phyloP scores from a whole-genome alignment of 257 asterid genomes.

The Solanum chilense region DNA sequence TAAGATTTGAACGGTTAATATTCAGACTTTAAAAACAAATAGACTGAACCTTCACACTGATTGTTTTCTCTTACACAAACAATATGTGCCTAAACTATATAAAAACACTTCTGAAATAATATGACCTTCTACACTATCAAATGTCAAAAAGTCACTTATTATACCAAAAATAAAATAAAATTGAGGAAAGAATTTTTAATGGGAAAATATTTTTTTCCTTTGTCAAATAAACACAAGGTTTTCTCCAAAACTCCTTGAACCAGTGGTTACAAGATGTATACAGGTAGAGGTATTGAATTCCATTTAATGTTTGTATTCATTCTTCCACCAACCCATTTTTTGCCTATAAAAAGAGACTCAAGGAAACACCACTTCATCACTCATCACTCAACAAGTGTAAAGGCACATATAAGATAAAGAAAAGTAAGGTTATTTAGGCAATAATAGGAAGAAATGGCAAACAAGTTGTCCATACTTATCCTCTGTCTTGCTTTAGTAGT shows the following conservation, averaged over 20 bases:
- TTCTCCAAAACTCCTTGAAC: background rate
- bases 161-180: background rate
- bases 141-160: background rate
- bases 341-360: slow-evolving; percentile 6
- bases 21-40: too few species aligned
- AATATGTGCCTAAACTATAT: background rate
- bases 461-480: background rate
- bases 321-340: background rate
- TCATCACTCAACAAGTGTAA: background rate
- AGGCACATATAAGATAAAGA: background rate
- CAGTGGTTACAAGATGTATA: background rate
- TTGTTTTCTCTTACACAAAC: background rate
- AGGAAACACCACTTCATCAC: background rate
- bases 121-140: background rate
- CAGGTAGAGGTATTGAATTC: background rate
- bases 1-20: too few species aligned
- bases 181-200: background rate
- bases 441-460: slow-evolving; percentile 11
- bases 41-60: background rate
- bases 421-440: background rate
- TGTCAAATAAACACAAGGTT: background rate
- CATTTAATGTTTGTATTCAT: slow-evolving; percentile 7
- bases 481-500: slow-evolving; percentile 9
- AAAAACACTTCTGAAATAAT: too few species aligned
- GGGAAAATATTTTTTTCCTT: background rate